Percentiles rank a stretch among this genome's conserved stretches.
Conservation (phyloP, 768 basidiomycete genomes). For the Crassisporium funariophilum region DNA sequence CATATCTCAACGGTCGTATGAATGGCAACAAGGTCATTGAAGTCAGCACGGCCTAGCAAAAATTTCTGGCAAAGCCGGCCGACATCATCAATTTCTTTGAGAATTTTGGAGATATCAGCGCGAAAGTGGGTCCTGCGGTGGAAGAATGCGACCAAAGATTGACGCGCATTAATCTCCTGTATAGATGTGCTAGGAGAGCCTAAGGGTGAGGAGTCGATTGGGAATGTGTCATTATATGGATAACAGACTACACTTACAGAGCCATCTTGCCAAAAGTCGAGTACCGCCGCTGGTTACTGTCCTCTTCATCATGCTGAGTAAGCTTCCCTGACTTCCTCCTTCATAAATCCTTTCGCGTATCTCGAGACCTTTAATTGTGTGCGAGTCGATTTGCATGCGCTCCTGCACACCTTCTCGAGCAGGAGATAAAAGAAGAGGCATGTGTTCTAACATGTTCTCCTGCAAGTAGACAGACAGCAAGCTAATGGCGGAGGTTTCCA, state of each 20-base stretch:
- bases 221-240: constrained; percentile 12
- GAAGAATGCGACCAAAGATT: constrained; percentile 78
- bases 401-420: constrained; percentile 52
- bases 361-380: constrained; percentile 88
- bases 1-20: constrained; percentile 64
- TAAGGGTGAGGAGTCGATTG: constrained; percentile 26
- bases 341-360: constrained; percentile 76
- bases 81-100: constrained; percentile 67
- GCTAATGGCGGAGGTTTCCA: constrained; percentile 58
- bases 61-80: constrained; percentile 80
- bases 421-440: constrained; percentile 65
- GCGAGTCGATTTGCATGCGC: constrained; percentile 88
- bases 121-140: constrained; percentile 60
- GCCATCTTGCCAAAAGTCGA: constrained; percentile 71
- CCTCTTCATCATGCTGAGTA: constrained; percentile 73
- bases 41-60: constrained; percentile 64
- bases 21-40: constrained; percentile 66
- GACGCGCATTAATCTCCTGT: constrained; percentile 69
- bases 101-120: constrained; percentile 56
- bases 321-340: constrained; percentile 71
- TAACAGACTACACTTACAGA: constrained; percentile 61
- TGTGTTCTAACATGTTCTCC: constrained; percentile 73
- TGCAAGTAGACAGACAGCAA: constrained; percentile 68
- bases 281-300: constrained; percentile 80
- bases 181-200: constrained; percentile 84